These are phyloP conservation scores for Erysimum cheiri DNA, from an alignment of 441 rosid species.

Conservation along the genomic window DNA sequence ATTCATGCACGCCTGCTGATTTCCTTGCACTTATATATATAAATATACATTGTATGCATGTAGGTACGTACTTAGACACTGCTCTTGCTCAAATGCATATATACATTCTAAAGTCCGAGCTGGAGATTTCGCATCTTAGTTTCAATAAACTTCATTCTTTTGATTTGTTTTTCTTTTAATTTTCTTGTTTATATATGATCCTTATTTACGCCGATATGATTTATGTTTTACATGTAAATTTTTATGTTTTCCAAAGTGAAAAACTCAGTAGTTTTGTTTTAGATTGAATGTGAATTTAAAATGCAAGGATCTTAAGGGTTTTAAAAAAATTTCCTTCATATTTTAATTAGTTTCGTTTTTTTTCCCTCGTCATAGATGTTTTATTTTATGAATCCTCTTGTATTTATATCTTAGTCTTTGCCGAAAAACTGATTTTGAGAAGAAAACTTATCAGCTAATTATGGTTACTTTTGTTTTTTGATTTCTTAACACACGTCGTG, in stretches of 20 bases:
- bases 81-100: conserved; percentile 41
- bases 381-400: not conserved
- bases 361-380: not conserved
- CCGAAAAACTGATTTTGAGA: not conserved
- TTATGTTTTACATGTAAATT: not conserved
- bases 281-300: not conserved
- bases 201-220: not conserved
- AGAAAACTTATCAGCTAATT: conserved; percentile 3
- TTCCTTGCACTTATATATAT: conserved; percentile 25
- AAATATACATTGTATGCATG: conserved; percentile 29
- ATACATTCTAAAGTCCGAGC: conserved; percentile 32
- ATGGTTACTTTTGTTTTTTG: not conserved
- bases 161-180: conserved; percentile 1
- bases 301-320: conserved; percentile 12
- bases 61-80: conserved; percentile 38
- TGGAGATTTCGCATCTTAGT: conserved; percentile 39
- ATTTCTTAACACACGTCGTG: not conserved
- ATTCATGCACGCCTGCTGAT: conserved; percentile 40
- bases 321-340: not conserved
- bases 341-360: not conserved
- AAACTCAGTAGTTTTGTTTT: not conserved
- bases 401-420: not conserved
- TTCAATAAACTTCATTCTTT: conserved; percentile 37
- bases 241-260: not conserved
- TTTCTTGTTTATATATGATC: not conserved